Evolutionary conservation across 1,139 yeast genomes (phyloP), one percentile per base, ranked within the genome.

Genomic region (Candida glucosophila): DNA sequence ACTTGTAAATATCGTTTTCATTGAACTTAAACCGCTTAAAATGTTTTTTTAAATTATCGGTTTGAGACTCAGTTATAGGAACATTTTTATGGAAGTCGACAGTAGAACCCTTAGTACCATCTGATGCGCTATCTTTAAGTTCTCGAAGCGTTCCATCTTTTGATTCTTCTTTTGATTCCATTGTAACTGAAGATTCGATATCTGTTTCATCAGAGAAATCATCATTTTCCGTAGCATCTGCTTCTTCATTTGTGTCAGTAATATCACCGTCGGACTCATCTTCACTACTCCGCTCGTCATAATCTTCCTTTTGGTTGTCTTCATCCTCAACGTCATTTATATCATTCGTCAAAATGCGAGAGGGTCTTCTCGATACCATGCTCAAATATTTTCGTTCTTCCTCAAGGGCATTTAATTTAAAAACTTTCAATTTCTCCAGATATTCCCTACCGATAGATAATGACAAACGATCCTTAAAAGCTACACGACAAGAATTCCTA

Each of bases 401-500:
- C 15, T 42, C 47, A 17, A 39, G 37, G 3, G 54, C 54, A 5
- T 40, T 40, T 9, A 32, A 31, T 33, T 60, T 62, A 30, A 58
- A 55, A 26, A 55, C 52, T 29, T 56, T 53, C 26, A 63, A 48
- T 23, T 57, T 58, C 9, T 52, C 58, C 24, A 46, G 50, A 33
- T 68, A 63, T 12, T 57, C 59, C 16, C 56, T 61, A 20, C 73
- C 74, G 30, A 69, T 62, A 5, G 64, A 57, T 20, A 83, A 50
- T 5, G 62, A 60, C 29, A 86, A 46, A 3, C 45, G 48, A 38
- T 79, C 90, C 12, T 68, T 72, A 40, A 79, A 79, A 4, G 61
- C 47, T 5, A 88, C 88, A 28, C 74, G 61, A 49, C 95, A 85
- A 5, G 81, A 61, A 49, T 86, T 88, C 41, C 95, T 69, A 3